phyloP scores from a whole-genome alignment of 371 early-diverging fungal species.

The Basidiobolus heterosporus region DNA sequence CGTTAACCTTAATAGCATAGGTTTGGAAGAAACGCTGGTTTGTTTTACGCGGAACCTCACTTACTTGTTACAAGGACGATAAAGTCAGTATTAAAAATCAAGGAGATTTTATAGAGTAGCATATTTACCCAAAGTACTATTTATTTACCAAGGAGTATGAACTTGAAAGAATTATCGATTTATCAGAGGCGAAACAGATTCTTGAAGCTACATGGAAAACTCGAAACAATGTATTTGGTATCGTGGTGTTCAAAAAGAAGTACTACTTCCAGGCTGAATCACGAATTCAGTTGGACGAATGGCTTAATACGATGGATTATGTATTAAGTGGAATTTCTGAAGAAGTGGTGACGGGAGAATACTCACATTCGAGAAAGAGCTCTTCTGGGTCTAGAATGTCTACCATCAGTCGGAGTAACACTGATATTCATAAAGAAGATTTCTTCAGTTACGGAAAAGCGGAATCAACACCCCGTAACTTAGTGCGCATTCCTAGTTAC shows the following conservation, averaged over 20 bases:
- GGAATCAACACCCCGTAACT: no score
- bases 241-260: not conserved
- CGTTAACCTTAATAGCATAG: constrained; percentile 9
- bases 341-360: no score
- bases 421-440: no score
- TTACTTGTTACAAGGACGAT: constrained; percentile 61
- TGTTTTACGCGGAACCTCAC: constrained; percentile 51
- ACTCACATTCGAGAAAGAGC: no score
- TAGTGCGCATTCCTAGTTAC: no score
- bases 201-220: not conserved
- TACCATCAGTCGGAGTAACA: no score
- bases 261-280: constrained; percentile 1
- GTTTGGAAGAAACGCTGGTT: constrained; percentile 74
- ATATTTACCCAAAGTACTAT: no score
- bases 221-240: not conserved
- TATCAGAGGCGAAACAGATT: not conserved
- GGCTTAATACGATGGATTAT: not conserved
- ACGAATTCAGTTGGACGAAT: not conserved
- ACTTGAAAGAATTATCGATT: not conserved
- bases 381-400: no score
- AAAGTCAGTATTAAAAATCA: constrained; percentile 23
- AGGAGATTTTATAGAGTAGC: no score
- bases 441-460: no score
- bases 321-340: no score
- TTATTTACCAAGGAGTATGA: not conserved